Evolutionary conservation across 441 rosid species (phyloP).

Genomic region (Flueggea neowawraea): DNA sequence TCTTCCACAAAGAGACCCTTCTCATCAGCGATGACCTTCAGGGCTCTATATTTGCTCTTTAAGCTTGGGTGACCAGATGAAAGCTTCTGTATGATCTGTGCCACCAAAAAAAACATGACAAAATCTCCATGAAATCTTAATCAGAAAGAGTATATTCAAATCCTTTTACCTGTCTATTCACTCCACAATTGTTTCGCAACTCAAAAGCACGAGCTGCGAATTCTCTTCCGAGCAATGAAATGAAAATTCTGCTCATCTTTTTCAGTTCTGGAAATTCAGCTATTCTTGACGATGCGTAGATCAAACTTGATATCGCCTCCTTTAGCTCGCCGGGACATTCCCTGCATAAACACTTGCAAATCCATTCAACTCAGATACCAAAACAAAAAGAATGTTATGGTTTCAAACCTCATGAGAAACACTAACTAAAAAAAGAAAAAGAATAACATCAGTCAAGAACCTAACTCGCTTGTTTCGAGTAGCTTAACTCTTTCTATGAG

Average conservation of each 20-base stretch:
- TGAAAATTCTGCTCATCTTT: conserved; percentile 32
- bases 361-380: too few relatives aligned
- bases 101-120: too few relatives aligned
- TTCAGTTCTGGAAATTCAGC: conserved; percentile 63
- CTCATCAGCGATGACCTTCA: conserved; percentile 32
- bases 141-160: not conserved
- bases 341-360: conserved; percentile 11
- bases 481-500: conserved; percentile 35
- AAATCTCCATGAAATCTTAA: too few relatives aligned
- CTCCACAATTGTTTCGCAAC: conserved; percentile 23
- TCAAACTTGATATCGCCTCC: conserved; percentile 57
- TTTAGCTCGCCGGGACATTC: conserved; percentile 59
- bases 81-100: conserved; percentile 46
- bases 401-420: too few relatives aligned
- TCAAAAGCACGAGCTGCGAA: conserved; percentile 39
- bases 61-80: conserved; percentile 30
- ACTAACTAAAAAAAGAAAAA: too few relatives aligned
- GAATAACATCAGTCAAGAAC: not conserved
- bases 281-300: conserved; percentile 61
- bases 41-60: conserved; percentile 32
- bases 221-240: conserved; percentile 34
- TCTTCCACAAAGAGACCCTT: conserved; percentile 28
- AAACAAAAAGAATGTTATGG: too few relatives aligned
- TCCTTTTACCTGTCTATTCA: conserved; percentile 14
- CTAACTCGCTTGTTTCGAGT: conserved; percentile 38